Percentiles rank a stretch among this genome's conserved stretches.
phyloP scores from a whole-genome alignment of 2,329 filamentous ascomycete species.

The Metarhizium brunneum region DNA sequence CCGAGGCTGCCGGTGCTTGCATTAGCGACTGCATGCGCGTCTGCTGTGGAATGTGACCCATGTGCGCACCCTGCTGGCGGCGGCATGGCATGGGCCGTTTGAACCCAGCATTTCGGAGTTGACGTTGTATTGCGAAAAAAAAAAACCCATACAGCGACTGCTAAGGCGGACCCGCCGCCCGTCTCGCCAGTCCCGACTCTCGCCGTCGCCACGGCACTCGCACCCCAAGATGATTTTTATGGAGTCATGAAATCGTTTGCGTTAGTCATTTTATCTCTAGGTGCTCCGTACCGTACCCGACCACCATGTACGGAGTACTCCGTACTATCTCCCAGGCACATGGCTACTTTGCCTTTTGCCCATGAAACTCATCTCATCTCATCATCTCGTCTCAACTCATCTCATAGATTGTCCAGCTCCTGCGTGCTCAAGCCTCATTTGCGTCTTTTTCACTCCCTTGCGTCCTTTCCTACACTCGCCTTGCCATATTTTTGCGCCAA shows the following conservation, averaged over 20 bases:
- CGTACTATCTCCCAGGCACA: no score
- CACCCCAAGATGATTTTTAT: neutral
- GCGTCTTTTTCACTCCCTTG: neutral
- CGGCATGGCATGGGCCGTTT: no score
- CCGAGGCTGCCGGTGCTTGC: neutral
- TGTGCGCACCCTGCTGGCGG: neutral
- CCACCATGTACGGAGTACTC: no score
- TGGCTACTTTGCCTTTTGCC: no score
- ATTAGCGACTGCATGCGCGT: neutral
- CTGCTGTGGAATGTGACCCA: neutral
- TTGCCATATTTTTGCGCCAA: neutral
- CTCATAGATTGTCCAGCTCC: neutral
- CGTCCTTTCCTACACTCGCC: neutral
- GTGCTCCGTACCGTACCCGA: no score
- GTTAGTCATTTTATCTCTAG: neutral
- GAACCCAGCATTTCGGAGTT: no score
- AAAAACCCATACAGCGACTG: neutral
- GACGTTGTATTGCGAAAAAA: no score
- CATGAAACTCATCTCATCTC: no score
- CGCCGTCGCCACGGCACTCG: conserved; percentile 2
- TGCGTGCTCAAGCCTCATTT: neutral
- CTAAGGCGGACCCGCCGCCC: conserved; percentile 5
- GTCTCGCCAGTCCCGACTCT: conserved; percentile 1
- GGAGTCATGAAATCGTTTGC: neutral
- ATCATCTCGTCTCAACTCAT: neutral